Conservation (phyloP, 768 basidiomycete species). For the Lactarius indigo region DNA sequence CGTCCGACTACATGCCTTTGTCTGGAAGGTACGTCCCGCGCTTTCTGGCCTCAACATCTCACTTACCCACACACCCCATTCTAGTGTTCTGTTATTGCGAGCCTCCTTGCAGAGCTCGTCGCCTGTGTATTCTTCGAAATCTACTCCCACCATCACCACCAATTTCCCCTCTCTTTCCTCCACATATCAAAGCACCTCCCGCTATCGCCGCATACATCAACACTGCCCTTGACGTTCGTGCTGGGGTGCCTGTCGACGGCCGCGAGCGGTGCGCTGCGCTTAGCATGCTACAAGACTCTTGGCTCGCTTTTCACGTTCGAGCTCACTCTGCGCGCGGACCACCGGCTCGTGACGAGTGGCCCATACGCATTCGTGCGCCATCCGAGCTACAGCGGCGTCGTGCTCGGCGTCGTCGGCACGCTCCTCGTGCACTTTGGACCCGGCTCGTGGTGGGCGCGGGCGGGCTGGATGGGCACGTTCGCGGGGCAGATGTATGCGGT, state of each 20-base stretch:
- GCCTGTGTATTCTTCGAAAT: background rate
- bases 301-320: conserved; percentile 27
- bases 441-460: conserved; percentile 22
- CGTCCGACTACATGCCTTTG: conserved; percentile 18
- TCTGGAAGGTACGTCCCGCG: conserved; percentile 23
- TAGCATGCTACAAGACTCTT: conserved; percentile 21
- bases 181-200: background rate
- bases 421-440: conserved; percentile 23
- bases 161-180: background rate
- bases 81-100: conserved; percentile 19
- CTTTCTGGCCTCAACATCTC: no score
- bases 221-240: conserved; percentile 11
- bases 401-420: conserved; percentile 24
- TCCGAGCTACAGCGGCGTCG: conserved; percentile 26
- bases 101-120: conserved; percentile 12
- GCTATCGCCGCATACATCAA: background rate
- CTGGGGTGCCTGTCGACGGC: conserved; percentile 14
- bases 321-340: conserved; percentile 22
- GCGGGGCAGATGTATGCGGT: conserved; percentile 13
- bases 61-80: background rate
- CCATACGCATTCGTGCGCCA: conserved; percentile 29
- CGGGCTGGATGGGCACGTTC: conserved; percentile 11
- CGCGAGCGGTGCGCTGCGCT: conserved; percentile 17
- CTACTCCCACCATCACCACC: background rate
- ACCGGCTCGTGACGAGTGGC: conserved; percentile 27